These are phyloP conservation scores for Tylopilus rubrobrunneus DNA, from an alignment of 768 basidiomycete species.

Conservation along the genomic window DNA sequence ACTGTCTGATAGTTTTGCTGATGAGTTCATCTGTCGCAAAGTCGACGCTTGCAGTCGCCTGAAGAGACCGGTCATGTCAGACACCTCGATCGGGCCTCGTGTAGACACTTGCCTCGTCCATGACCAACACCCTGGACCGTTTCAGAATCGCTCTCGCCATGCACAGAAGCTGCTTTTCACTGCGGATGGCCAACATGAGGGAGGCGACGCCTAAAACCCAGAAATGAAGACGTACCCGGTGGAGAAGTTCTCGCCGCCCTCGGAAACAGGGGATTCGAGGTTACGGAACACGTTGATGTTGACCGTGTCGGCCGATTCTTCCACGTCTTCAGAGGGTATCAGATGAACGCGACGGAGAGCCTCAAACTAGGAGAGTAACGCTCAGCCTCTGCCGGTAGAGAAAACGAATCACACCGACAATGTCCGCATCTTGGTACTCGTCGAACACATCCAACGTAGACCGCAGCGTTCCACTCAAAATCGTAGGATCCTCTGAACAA, in stretches of 20 bases:
- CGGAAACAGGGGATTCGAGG: slow-evolving; percentile 69
- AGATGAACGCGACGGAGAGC: slow-evolving; percentile 75
- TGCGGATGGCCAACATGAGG: slow-evolving; percentile 20
- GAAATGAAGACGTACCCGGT: slow-evolving; percentile 51
- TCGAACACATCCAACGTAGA: too few relatives aligned
- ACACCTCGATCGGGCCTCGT: neutral
- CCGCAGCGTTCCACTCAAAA: slow-evolving; percentile 78
- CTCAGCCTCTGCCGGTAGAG: neutral
- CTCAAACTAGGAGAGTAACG: slow-evolving; percentile 52
- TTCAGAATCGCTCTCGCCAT: slow-evolving; percentile 87
- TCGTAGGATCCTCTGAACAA: slow-evolving; percentile 77
- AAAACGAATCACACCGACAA: too few relatives aligned
- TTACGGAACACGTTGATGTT: slow-evolving; percentile 77
- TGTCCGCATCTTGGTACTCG: too few relatives aligned
- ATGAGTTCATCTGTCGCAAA: slow-evolving; percentile 89
- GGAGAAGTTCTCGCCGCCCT: slow-evolving; percentile 89
- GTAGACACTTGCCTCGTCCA: slow-evolving; percentile 68
- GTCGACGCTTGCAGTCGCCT: slow-evolving; percentile 77
- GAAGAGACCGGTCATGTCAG: neutral
- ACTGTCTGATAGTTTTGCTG: slow-evolving; percentile 77
- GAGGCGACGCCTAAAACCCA: neutral
- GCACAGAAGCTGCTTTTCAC: slow-evolving; percentile 82
- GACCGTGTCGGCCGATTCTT: slow-evolving; percentile 37
- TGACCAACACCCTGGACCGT: slow-evolving; percentile 71
- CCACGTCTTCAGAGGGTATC: slow-evolving; percentile 56